Conservation (phyloP, 805 yeast genomes). For the Spathaspora boniae region DNA sequence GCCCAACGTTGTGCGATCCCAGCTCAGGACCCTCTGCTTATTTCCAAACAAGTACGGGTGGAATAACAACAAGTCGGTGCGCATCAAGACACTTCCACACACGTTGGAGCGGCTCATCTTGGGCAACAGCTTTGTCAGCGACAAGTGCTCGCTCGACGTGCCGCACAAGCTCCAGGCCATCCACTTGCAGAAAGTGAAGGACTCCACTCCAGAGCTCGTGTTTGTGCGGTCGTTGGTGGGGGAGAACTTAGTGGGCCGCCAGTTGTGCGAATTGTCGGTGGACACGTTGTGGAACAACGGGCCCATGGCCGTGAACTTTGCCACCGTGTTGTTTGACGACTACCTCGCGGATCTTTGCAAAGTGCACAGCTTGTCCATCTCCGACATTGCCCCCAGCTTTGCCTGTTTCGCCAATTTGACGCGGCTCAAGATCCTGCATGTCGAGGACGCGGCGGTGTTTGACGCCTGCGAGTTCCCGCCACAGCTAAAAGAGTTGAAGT, state of each 20-base stretch:
- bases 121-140: no score
- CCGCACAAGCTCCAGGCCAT: no score
- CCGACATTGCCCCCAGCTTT: background rate
- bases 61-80: no score
- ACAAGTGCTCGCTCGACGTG: no score
- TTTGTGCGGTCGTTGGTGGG: no score
- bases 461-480: slow-evolving; percentile 6
- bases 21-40: slow-evolving; percentile 8
- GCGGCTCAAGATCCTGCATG: slow-evolving; percentile 1
- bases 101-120: no score
- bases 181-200: no score
- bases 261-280: slow-evolving; percentile 1
- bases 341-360: background rate
- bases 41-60: slow-evolving; percentile 16
- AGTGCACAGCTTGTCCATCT: background rate
- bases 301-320: background rate
- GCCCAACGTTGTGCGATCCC: slow-evolving; percentile 3
- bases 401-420: slow-evolving; percentile 1
- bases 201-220: no score
- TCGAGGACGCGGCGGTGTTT: background rate
- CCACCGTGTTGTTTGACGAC: slow-evolving; percentile 1
- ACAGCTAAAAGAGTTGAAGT: slow-evolving; percentile 9
- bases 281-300: background rate
- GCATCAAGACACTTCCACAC: no score
- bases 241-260: no score